Conservation (phyloP, 331 rosid genomes). For the Telfairia occidentalis region DNA sequence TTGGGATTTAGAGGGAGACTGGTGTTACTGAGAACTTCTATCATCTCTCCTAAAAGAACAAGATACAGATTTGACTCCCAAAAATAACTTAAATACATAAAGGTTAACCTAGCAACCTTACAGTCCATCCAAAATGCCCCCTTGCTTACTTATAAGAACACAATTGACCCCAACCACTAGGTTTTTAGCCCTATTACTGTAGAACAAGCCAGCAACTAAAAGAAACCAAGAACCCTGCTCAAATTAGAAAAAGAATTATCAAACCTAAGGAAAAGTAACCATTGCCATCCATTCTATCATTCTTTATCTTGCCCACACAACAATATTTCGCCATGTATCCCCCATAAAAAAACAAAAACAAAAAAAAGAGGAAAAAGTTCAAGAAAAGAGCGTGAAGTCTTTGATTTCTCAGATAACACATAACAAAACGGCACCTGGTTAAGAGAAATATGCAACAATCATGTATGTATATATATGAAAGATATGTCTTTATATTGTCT, state of each 20-base stretch:
- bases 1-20: not conserved
- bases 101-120: not conserved
- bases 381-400: not conserved
- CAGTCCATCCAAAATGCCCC: not conserved
- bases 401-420: not conserved
- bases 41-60: not conserved
- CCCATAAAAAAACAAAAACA: not conserved
- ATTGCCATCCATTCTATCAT: not conserved
- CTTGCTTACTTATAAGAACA: not conserved
- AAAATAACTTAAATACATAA: not conserved
- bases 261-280: not conserved
- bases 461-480: not conserved
- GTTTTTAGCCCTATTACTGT: not conserved
- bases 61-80: not conserved
- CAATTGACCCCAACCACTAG: not conserved
- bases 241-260: not conserved
- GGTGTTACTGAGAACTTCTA: not conserved
- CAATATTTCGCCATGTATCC: not conserved
- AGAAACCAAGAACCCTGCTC: not conserved
- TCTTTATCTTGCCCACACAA: not conserved
- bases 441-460: not conserved
- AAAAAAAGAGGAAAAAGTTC: not conserved
- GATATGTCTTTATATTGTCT: not conserved
- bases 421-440: too few species aligned
- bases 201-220: not conserved